A percentile compares a stretch with the other conserved stretches of the same genome.
Conservation (phyloP, 2,329 filamentous ascomycete genomes). For the Amauroascus verrucosus region DNA sequence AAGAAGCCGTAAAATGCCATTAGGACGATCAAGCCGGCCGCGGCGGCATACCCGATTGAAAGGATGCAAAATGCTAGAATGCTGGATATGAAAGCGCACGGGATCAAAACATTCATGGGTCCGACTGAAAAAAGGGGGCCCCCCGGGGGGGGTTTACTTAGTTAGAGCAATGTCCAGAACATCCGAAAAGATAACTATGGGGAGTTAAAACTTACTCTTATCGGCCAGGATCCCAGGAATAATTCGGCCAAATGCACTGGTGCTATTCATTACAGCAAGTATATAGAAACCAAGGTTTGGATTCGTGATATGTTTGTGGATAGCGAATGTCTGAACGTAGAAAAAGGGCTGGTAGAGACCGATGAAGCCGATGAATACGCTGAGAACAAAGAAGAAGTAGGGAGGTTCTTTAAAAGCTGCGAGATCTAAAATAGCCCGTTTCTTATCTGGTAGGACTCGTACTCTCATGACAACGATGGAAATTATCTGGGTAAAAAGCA, state of each 20-base stretch:
- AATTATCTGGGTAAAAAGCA: slow-evolving; percentile 34
- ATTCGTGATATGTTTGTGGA: slow-evolving; percentile 18
- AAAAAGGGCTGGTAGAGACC: slow-evolving; percentile 37
- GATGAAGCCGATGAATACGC: slow-evolving; percentile 44
- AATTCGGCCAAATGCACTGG: slow-evolving; percentile 50
- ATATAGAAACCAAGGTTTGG: slow-evolving; percentile 51
- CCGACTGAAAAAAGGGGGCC: slow-evolving; percentile 33
- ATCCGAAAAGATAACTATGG: no score
- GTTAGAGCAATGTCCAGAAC: no score
- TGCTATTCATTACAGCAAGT: slow-evolving; percentile 56
- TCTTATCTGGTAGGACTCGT: slow-evolving; percentile 32
- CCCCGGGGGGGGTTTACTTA: no score
- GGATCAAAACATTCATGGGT: slow-evolving; percentile 44
- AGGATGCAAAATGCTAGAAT: slow-evolving; percentile 37
- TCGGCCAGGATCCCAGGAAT: slow-evolving; percentile 51
- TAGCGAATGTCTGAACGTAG: slow-evolving; percentile 48
- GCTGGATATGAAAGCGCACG: slow-evolving; percentile 33
- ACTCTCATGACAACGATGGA: slow-evolving; percentile 29
- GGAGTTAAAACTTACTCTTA: slow-evolving; percentile 27
- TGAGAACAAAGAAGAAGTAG: slow-evolving; percentile 38
- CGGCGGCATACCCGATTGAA: slow-evolving; percentile 29
- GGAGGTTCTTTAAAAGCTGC: slow-evolving; percentile 38
- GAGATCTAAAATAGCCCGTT: slow-evolving; percentile 35
- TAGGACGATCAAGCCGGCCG: slow-evolving; percentile 33
- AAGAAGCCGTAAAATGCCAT: slow-evolving; percentile 41